Evolutionary conservation across 2,329 filamentous ascomycete species (phyloP), one percentile per base, ranked within the genome.

Genomic region (Aschersonia sp.): DNA sequence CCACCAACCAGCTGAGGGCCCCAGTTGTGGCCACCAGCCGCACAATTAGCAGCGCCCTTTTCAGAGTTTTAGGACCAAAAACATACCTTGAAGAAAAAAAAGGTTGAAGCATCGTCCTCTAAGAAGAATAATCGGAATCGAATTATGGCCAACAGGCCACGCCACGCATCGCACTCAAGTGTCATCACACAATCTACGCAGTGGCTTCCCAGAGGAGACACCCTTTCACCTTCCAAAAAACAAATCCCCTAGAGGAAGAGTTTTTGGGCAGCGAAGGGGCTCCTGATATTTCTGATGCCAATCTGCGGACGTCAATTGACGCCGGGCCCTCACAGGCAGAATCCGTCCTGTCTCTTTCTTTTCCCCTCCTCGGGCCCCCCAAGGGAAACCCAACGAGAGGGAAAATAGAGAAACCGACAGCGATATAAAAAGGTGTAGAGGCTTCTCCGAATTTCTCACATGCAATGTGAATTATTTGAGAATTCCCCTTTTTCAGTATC

Each of bases 381-480:
- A n/a, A 44, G 6, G 44, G 35, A 37, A 12, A 37, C 35, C 8
- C 2, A 8, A 37, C 35, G 8, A 41, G 30, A n/a, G 6, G 10
- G 4, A 45, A 32, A 42, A 9, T n/a, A 10, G 31, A 14, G 44
- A 48, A 47, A 50, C 30, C 39, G 53, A 55, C 53, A 44, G 53
- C 53, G 52, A 52, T 51, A 40, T 39, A 5, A 40, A 14, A 30
- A 14, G 41, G 29, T 50, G 52, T 52, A 52, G 49, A 54, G 53
- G 53, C 46, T 55, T 52, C 53, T 55, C 53, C 53, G 53, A 55
- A 55, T 55, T 55, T 55, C 53, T 55, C 53, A 49, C 53, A 55
- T 55, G 53, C 53, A 46, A 29, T 6, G 11, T 6, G 4, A 32
- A 33, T 8, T 10, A 31, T 8, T 32, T 8, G 11, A 30, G 47